Evolutionary conservation across 441 rosid species (phyloP), one percentile per base, ranked within the genome.

Genomic region (Croton setiger): DNA sequence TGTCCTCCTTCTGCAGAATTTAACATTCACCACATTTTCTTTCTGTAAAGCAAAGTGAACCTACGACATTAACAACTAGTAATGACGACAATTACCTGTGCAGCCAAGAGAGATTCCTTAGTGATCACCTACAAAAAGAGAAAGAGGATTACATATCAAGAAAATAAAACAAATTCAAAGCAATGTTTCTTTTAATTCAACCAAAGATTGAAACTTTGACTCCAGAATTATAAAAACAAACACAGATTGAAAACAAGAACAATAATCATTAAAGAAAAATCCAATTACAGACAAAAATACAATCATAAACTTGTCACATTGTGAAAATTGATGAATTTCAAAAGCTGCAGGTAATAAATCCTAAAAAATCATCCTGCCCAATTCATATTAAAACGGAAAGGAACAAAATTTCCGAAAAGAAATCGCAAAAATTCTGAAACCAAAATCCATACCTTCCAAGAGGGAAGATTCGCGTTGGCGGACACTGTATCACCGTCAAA

Each of bases 81-180:
- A 10, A 13, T 12, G 14, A 7, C 12, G 27, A 44, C 3, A 45
- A 56, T 78, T 69, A 90, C 96, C 92, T 90, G 96, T 54, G 84
- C 87, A 41, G 80, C 78, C 79, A 85, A 54, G 54, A 90, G 85
- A 1, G 96, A 88, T 54, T 87, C 90, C 76, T 78, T 82, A 8
- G 86, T 85, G 63, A 90, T 87, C 14, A 90, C 83, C 96, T 90
- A 77, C 76, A 78, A 73, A 78, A n/a, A n/a, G n/a, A n/a, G n/a
- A n/a, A n/a, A n/a, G n/a, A n/a, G n/a, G n/a, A n/a, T n/a, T n/a
- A n/a, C n/a, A n/a, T n/a, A n/a, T n/a, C n/a, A n/a, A n/a, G n/a
- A n/a, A n/a, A n/a, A n/a, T n/a, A 49, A 47, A 15, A 14, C 18
- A 47, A 47, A 47, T 47, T 47, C n/a, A 5, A 47, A 47, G 51